Conservation (phyloP, 2,329 filamentous ascomycete genomes). For the Dothideomycetes sp. region DNA sequence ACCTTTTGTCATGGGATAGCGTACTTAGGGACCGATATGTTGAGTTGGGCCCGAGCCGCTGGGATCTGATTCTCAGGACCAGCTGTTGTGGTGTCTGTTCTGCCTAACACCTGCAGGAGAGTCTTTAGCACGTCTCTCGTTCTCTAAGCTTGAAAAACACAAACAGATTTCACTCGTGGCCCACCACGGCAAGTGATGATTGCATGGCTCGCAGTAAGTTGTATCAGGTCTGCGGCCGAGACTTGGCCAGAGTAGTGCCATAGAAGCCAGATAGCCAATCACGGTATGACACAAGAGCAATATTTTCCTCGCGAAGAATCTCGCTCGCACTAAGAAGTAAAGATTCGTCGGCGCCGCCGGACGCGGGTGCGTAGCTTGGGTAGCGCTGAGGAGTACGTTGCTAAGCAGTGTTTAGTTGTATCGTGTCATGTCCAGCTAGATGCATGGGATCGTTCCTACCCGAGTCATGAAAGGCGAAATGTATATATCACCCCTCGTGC, state of each 20-base stretch:
- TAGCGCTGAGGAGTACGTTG: slow-evolving; percentile 13
- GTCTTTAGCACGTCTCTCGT: slow-evolving; percentile 16
- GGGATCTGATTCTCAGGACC: slow-evolving; percentile 24
- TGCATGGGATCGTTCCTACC: slow-evolving; percentile 15
- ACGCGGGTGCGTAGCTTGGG: slow-evolving; percentile 17
- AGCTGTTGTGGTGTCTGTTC: slow-evolving; percentile 24
- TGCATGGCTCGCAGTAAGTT: slow-evolving; percentile 31
- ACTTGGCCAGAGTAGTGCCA: slow-evolving; percentile 15
- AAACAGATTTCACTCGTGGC: slow-evolving; percentile 30
- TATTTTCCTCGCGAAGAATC: slow-evolving; percentile 25
- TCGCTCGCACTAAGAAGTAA: slow-evolving; percentile 32
- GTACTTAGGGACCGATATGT: slow-evolving; percentile 29
- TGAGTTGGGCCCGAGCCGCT: slow-evolving; percentile 25
- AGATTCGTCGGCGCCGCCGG: slow-evolving; percentile 37
- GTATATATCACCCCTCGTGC: too few relatives aligned
- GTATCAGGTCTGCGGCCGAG: slow-evolving; percentile 44
- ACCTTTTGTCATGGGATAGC: slow-evolving; percentile 40
- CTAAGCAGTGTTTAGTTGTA: too few relatives aligned
- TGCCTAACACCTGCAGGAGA: slow-evolving; percentile 30
- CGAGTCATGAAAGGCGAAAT: slow-evolving; percentile 27
- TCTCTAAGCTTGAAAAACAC: neutral
- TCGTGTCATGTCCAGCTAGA: neutral
- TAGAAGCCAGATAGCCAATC: slow-evolving; percentile 29
- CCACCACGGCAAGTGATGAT: slow-evolving; percentile 42
- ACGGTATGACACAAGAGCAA: slow-evolving; percentile 22